A percentile compares a stretch with the other conserved stretches of the same genome.
These are phyloP conservation scores for Alnus rubra DNA, from an alignment of 306 rosid species.

Conservation along the genomic window DNA sequence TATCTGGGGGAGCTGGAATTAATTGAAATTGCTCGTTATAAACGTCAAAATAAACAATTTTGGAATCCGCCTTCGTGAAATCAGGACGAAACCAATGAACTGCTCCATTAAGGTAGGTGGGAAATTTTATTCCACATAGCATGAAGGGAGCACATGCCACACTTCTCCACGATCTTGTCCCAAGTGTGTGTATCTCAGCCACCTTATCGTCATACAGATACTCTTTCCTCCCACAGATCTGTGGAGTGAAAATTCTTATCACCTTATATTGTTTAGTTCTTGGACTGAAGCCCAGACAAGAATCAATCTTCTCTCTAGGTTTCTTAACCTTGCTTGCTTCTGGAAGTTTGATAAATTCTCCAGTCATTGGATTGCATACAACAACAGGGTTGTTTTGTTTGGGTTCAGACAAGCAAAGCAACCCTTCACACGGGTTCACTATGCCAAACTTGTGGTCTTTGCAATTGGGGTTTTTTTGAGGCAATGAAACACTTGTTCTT, in stretches of 20 bases:
- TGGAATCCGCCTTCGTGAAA: no score
- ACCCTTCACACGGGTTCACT: slow-evolving; percentile 32
- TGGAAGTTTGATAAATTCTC: slow-evolving; percentile 29
- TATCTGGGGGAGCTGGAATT: slow-evolving; percentile 8
- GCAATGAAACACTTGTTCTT: neutral
- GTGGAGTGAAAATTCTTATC: neutral
- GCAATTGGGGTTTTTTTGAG: no score
- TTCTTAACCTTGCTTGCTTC: neutral
- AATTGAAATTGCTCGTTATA: slow-evolving; percentile 20
- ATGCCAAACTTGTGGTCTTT: slow-evolving; percentile 1
- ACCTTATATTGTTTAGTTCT: slow-evolving; percentile 21
- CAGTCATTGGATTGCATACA: slow-evolving; percentile 30
- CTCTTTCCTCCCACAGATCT: no score
- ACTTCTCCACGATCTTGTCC: slow-evolving; percentile 6
- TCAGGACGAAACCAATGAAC: slow-evolving; percentile 10
- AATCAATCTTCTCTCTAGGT: neutral
- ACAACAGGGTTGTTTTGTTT: neutral
- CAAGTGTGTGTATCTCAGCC: slow-evolving; percentile 17
- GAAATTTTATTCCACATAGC: neutral
- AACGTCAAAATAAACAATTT: no score
- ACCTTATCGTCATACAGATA: neutral
- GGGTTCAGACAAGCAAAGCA: slow-evolving; percentile 26
- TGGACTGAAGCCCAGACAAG: slow-evolving; percentile 16
- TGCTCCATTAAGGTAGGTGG: slow-evolving; percentile 22
- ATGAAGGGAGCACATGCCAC: neutral